phyloP scores from a whole-genome alignment of 176 grass and related monocot species.

The Zoysia pacifica region DNA sequence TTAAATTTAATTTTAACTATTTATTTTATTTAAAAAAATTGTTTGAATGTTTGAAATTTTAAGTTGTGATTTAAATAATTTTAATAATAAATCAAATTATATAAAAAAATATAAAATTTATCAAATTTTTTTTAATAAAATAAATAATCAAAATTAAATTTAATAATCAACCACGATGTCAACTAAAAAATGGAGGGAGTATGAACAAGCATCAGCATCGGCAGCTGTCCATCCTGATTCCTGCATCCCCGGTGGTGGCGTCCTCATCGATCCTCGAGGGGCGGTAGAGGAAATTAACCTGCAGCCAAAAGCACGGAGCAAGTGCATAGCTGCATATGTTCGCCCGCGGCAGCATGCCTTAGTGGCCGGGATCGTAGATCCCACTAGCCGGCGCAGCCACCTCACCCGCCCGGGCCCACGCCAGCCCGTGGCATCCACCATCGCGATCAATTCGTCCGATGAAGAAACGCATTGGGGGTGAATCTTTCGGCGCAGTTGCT shows the following conservation, averaged over 20 bases:
- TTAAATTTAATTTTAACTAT: too few relatives aligned
- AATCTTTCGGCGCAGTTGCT: constrained; percentile 38
- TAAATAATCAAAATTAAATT: too few relatives aligned
- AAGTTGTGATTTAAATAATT: too few relatives aligned
- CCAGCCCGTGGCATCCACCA: constrained; percentile 49
- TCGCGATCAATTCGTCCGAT: constrained; percentile 24
- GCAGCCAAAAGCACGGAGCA: constrained; percentile 29
- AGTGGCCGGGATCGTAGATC: constrained; percentile 47
- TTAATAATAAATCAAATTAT: too few relatives aligned
- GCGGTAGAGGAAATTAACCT: not conserved
- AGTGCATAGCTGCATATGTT: constrained; percentile 53
- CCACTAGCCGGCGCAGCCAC: constrained; percentile 33
- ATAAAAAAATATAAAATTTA: too few relatives aligned
- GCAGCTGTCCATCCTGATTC: not conserved
- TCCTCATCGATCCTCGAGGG: constrained; percentile 50
- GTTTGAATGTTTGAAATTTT: too few relatives aligned
- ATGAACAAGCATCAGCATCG: constrained; percentile 27
- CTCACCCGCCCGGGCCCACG: constrained; percentile 24
- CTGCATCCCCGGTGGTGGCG: constrained; percentile 29
- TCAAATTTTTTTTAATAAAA: too few relatives aligned
- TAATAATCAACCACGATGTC: too few relatives aligned
- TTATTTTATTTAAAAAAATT: too few relatives aligned
- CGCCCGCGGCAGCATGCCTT: constrained; percentile 20
- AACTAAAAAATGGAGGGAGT: not conserved
- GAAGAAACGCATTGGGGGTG: constrained; percentile 4